phyloP scores from a whole-genome alignment of 2,329 filamentous ascomycete species.

The Blastomyces percursus region DNA sequence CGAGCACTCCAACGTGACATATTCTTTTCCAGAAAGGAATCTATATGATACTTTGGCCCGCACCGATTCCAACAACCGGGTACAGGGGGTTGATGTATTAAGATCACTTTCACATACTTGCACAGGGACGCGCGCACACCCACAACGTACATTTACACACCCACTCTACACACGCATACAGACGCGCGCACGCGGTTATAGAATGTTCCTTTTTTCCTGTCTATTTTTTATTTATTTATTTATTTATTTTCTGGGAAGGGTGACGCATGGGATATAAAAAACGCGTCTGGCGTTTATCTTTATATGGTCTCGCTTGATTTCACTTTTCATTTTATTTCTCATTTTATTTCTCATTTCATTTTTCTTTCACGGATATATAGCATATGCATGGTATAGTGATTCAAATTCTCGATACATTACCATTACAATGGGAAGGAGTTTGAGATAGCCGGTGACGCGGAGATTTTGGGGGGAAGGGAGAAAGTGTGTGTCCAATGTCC shows the following conservation, averaged over 20 bases:
- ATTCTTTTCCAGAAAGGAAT: not conserved
- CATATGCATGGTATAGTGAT: too few species aligned
- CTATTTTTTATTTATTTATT: not conserved
- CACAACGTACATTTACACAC: not conserved
- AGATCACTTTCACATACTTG: not conserved
- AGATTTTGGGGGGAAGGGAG: not conserved
- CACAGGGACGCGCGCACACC: not conserved
- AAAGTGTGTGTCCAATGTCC: not conserved
- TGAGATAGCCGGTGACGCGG: too few species aligned
- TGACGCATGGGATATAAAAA: too few species aligned
- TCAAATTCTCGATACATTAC: too few species aligned
- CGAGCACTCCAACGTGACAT: constrained; percentile 3
- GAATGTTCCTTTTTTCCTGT: not conserved
- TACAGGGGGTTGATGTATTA: not conserved
- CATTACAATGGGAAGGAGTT: too few species aligned
- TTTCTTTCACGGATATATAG: too few species aligned
- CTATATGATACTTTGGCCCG: not conserved
- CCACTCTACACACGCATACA: not conserved
- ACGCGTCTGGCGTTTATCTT: too few species aligned
- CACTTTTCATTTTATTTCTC: too few species aligned
- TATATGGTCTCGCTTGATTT: too few species aligned
- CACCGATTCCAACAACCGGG: constrained; percentile 1
- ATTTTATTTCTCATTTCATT: too few species aligned
- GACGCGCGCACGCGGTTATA: not conserved
- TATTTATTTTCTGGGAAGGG: too few species aligned